Percentiles rank a stretch among this genome's conserved stretches.
These are phyloP conservation scores for Chlorokybus atmophyticus DNA, from an alignment of 139 green algal species.

Conservation along the genomic window DNA sequence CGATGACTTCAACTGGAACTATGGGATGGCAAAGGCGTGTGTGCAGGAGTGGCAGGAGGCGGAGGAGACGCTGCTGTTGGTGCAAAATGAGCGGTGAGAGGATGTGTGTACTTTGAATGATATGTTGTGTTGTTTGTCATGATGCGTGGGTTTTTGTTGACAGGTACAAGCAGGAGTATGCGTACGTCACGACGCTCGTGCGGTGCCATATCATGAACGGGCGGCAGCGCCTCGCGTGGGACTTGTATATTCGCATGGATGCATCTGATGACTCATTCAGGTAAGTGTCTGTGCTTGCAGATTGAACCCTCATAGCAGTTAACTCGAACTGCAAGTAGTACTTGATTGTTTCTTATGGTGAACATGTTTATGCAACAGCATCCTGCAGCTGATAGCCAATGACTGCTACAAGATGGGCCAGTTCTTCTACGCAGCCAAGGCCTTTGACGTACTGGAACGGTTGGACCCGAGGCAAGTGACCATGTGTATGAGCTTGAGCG, in stretches of 20 bases:
- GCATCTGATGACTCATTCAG: constrained; percentile 40
- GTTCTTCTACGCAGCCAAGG: constrained; percentile 54
- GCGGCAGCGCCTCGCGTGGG: constrained; percentile 47
- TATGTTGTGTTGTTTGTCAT: no score
- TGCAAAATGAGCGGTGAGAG: constrained; percentile 50
- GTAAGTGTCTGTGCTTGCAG: constrained; percentile 6
- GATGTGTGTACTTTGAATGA: no score
- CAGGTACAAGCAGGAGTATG: constrained; percentile 45
- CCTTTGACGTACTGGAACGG: constrained; percentile 57
- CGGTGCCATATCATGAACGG: constrained; percentile 64
- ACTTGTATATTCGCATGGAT: constrained; percentile 57
- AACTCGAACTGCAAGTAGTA: no score
- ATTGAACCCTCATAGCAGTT: no score
- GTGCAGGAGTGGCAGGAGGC: constrained; percentile 55
- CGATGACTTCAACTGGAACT: constrained; percentile 78
- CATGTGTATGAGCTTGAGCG: no score
- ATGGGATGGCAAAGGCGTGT: constrained; percentile 49
- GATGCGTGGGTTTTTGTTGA: no score
- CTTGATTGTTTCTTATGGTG: no score
- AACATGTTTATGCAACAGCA: no score
- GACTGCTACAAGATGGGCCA: constrained; percentile 67
- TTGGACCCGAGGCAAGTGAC: no score
- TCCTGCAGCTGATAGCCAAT: constrained; percentile 64
- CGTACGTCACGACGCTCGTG: constrained; percentile 47
- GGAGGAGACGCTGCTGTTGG: constrained; percentile 44